A percentile compares a stretch with the other conserved stretches of the same genome.
phyloP scores from a whole-genome alignment of 2,329 filamentous ascomycete species.

The Cercospora berteroae region DNA sequence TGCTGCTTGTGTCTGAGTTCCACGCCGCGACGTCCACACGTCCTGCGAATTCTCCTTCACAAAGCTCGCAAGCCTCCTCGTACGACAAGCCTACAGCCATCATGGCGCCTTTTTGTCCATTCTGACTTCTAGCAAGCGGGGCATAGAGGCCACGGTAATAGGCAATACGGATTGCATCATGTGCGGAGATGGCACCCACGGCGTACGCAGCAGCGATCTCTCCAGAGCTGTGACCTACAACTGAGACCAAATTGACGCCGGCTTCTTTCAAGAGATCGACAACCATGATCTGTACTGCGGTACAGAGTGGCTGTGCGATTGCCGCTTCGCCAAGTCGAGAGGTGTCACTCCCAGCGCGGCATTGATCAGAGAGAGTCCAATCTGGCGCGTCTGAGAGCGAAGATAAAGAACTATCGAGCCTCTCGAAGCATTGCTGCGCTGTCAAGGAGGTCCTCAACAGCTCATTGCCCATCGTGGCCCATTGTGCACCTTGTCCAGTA shows the following conservation, averaged over 20 bases:
- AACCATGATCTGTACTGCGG: constrained; percentile 55
- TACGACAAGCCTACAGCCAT: constrained; percentile 16
- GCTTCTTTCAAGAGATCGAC: constrained; percentile 41
- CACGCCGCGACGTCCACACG: constrained; percentile 27
- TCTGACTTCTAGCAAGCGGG: constrained; percentile 9
- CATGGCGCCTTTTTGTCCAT: constrained; percentile 17
- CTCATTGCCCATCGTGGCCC: constrained; percentile 19
- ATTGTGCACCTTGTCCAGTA: constrained; percentile 23
- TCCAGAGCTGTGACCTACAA: too few relatives aligned
- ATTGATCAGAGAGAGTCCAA: constrained; percentile 21
- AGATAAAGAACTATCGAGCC: constrained; percentile 3
- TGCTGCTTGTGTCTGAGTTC: constrained; percentile 47
- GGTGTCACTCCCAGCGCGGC: constrained; percentile 10
- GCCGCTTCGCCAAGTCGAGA: constrained; percentile 26
- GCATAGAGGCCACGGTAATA: constrained; percentile 30
- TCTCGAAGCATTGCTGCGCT: constrained; percentile 8
- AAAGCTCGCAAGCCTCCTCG: constrained; percentile 13
- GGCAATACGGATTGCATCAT: constrained; percentile 14
- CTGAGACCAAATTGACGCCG: constrained; percentile 23
- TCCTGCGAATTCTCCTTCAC: constrained; percentile 6
- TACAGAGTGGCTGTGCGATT: constrained; percentile 55
- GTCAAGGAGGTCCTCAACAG: constrained; percentile 3
- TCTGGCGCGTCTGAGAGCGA: constrained; percentile 7
- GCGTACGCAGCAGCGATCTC: too few relatives aligned
- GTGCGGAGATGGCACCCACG: too few relatives aligned